Evolutionary conservation across 73 alveolate genomes (phyloP), one percentile per base, ranked within the genome.

Genomic region (Symbiodinium natans): DNA sequence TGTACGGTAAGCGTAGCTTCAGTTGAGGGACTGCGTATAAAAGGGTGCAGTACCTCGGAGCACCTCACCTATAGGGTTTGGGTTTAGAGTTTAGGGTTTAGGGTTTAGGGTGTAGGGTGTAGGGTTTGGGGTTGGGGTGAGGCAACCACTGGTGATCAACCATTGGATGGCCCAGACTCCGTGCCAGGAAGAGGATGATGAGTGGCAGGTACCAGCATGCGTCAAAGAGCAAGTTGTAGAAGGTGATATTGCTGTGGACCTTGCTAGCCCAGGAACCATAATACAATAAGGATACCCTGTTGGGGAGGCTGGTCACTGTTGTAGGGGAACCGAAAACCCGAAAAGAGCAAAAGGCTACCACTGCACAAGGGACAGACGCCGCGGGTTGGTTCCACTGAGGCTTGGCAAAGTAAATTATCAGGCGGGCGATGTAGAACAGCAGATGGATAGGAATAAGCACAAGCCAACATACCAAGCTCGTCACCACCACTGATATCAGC

Each of bases 121-220:
- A 63, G 31, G 36, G 31, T 2, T 52, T 7, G 5, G 17, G 68
- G 68, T 10, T 52, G 13, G 1, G 17, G 17, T n/a, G n/a, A n/a
- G n/a, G n/a, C n/a, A n/a, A n/a, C n/a, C n/a, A n/a, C n/a, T n/a
- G n/a, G n/a, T n/a, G n/a, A n/a, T n/a, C n/a, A n/a, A n/a, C n/a
- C n/a, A n/a, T n/a, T n/a, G n/a, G n/a, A n/a, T n/a, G n/a, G n/a
- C n/a, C n/a, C n/a, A n/a, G n/a, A n/a, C n/a, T n/a, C 84, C 84
- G 40, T 2, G 84, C 84, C 84, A 74, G 40, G 84, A 74, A 74
- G 23, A 74, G 46, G 84, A 74, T 33, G 84, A 74, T 34, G 11
- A 74, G 27, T 21, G 84, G 84, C 84, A 74, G 84, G 27, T 74
- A 74, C 84, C 84, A 74, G 42, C 84, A 74, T 8, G 84, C 84